These are phyloP conservation scores for Aeschynomene evenia DNA, from an alignment of 306 rosid genomes.

Conservation along the genomic window DNA sequence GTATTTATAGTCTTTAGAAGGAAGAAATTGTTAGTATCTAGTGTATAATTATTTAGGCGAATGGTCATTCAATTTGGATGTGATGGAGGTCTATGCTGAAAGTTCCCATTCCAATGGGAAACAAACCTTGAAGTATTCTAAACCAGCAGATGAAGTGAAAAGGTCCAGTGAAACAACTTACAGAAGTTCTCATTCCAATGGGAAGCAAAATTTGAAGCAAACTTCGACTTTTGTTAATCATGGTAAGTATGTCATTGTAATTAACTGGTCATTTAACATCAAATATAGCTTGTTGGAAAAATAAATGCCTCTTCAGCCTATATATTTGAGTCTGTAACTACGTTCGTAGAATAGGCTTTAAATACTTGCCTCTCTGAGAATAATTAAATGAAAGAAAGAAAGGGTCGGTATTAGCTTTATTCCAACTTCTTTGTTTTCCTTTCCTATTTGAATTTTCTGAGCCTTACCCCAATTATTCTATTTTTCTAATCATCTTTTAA, in stretches of 20 bases:
- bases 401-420: not conserved
- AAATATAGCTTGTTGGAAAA: not conserved
- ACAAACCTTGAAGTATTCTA: conserved; percentile 48
- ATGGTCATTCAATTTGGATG: conserved; percentile 47
- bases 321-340: not conserved
- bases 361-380: not conserved
- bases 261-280: not conserved
- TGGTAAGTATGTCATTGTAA: conserved; percentile 49
- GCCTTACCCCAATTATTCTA: not conserved
- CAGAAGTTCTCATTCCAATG: conserved; percentile 32
- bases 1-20: conserved; percentile 37
- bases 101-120: conserved; percentile 56
- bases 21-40: conserved; percentile 15
- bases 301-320: conserved; percentile 6
- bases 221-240: conserved; percentile 65
- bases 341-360: conserved; percentile 10
- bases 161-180: conserved; percentile 38
- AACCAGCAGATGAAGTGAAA: conserved; percentile 50
- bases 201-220: conserved; percentile 50
- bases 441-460: not conserved
- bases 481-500: not conserved
- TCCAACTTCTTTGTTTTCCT: not conserved
- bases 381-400: not conserved
- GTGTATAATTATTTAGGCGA: conserved; percentile 17
- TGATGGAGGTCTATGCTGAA: conserved; percentile 58